A percentile compares a stretch with the other conserved stretches of the same genome.
Conservation (phyloP, 192 early-diverging fungal genomes). For the Linnemannia elongata region DNA sequence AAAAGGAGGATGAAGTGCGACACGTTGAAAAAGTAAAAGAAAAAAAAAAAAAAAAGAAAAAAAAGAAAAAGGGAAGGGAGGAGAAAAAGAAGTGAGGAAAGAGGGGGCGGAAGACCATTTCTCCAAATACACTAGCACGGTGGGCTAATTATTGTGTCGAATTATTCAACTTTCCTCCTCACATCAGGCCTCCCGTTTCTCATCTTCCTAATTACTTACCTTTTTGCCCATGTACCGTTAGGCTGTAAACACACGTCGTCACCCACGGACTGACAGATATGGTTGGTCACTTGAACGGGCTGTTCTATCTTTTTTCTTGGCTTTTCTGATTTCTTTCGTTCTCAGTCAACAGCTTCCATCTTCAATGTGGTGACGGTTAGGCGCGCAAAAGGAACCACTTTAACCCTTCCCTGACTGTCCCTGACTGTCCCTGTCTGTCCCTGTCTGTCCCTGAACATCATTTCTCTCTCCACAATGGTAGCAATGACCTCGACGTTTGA, state of each 20-base stretch:
- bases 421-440: neutral
- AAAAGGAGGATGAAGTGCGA: neutral
- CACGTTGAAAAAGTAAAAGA: neutral
- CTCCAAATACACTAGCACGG: neutral
- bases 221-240: too few species aligned
- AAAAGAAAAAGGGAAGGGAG: neutral
- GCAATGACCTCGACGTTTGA: neutral
- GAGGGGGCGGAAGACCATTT: conserved; percentile 2
- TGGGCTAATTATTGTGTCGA: neutral
- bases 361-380: conserved; percentile 1
- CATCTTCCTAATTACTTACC: neutral
- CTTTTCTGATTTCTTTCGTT: neutral
- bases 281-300: neutral
- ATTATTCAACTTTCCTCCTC: neutral
- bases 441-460: neutral
- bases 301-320: neutral
- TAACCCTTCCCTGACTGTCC: neutral
- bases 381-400: neutral
- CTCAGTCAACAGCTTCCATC: too few species aligned
- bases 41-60: neutral
- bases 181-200: neutral
- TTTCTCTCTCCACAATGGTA: neutral
- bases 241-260: too few species aligned
- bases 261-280: neutral
- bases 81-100: neutral